These are phyloP conservation scores for Ceratocystis colombiana DNA, from an alignment of 2,329 filamentous ascomycete genomes.

Conservation along the genomic window DNA sequence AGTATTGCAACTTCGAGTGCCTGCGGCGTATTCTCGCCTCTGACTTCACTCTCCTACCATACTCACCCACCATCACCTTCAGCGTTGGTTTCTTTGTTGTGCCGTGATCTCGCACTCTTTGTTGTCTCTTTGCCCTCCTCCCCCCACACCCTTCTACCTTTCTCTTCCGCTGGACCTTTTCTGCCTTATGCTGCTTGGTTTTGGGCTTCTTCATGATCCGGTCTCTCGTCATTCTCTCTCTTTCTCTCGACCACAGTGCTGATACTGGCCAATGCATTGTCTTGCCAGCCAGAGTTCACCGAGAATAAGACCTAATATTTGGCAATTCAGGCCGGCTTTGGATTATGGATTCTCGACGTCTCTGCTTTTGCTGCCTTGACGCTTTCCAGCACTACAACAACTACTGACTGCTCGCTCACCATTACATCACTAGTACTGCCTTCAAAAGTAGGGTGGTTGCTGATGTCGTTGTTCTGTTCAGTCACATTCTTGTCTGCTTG, in stretches of 20 bases:
- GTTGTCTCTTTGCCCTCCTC: background rate
- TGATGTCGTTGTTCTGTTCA: constrained; percentile 12
- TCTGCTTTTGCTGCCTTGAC: constrained; percentile 22
- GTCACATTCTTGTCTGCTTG: constrained; percentile 4
- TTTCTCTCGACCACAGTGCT: constrained; percentile 15
- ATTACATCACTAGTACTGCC: background rate
- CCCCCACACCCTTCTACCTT: background rate
- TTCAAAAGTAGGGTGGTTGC: background rate
- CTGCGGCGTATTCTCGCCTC: too few species aligned
- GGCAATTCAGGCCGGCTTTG: constrained; percentile 21
- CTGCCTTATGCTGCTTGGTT: background rate
- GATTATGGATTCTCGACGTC: constrained; percentile 26
- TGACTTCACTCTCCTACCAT: too few species aligned
- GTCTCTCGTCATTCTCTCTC: background rate
- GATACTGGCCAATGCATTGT: constrained; percentile 20
- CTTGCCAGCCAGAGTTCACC: constrained; percentile 16
- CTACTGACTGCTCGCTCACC: constrained; percentile 18
- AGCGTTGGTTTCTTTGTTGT: too few species aligned
- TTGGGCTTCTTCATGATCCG: constrained; percentile 20
- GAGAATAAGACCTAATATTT: constrained; percentile 18
- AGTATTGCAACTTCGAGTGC: background rate
- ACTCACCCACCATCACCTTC: too few species aligned
- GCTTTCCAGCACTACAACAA: constrained; percentile 17
- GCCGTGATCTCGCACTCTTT: background rate
- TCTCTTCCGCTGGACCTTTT: too few species aligned